phyloP scores from a whole-genome alignment of 116 monocot species.

The Iris pallida region DNA sequence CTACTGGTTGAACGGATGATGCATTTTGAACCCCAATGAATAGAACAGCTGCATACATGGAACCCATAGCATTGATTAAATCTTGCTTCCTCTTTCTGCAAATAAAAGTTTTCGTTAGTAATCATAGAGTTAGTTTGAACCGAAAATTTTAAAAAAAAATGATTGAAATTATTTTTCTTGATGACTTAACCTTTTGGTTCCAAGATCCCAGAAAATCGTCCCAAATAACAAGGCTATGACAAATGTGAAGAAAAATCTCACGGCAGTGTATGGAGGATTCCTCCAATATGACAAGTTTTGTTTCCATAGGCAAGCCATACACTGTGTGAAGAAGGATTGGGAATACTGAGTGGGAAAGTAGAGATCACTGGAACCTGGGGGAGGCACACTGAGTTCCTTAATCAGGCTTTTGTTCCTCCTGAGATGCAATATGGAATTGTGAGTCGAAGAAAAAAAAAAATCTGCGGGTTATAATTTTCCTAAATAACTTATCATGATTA shows the following conservation, averaged over 20 bases:
- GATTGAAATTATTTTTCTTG: slow-evolving; percentile 1
- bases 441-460: background rate
- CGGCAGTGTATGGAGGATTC: slow-evolving; percentile 18
- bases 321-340: slow-evolving; percentile 21
- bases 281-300: slow-evolving; percentile 30
- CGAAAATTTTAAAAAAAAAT: background rate
- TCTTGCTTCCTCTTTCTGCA: slow-evolving; percentile 14
- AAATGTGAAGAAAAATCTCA: slow-evolving; percentile 20
- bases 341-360: slow-evolving; percentile 20
- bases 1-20: slow-evolving; percentile 14
- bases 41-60: slow-evolving; percentile 17
- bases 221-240: slow-evolving; percentile 22
- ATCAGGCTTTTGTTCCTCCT: slow-evolving; percentile 25
- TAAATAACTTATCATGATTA: too few relatives aligned
- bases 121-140: background rate
- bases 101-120: background rate
- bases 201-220: slow-evolving; percentile 21
- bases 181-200: slow-evolving; percentile 12
- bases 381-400: slow-evolving; percentile 10
- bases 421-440: background rate
- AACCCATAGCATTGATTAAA: slow-evolving; percentile 21
- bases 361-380: slow-evolving; percentile 15
- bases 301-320: slow-evolving; percentile 27
- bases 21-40: slow-evolving; percentile 20
- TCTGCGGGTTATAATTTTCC: too few relatives aligned